Base-by-base conservation (phyloP, 2,329 filamentous ascomycete species). In the Epichloe scottii region DNA sequence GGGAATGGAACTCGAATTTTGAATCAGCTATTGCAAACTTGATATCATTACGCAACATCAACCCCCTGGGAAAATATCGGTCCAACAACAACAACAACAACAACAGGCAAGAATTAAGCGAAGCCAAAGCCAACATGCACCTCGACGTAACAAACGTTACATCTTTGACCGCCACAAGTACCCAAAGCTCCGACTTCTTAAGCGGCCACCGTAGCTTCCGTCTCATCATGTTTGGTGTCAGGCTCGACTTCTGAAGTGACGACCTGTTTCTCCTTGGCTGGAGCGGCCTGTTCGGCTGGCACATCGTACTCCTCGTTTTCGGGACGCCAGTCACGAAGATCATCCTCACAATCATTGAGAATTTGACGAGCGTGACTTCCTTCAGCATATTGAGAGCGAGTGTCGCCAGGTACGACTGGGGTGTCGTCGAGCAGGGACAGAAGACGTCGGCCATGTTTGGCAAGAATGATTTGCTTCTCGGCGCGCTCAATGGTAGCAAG, bases 381-480 rank as follows among this genome's bases (percentile, higher is more conserved):
- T 52, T 83, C 71, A 37, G 79, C 73, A 63, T 93, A 97, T 0
- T 76, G 68, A n/a, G 77, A 74, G 48, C 85, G 82, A 15, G 75
- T 67, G 64, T 96, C 89, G 46, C 93, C 93, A 1, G 91, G 91
- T 1, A 95, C 85, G 33, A 96, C 81, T 0, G 93, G 89, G 0
- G 84, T 84, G 65, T 96, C 91, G 60, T 98, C 93, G 11, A 98
- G 79, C 39, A 95, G 78, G 59, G 85, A 82, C 51, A 98, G 68
- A 37, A 98, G 78, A 42, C 89, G 83, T 50, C 89, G 85, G 19
- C 89, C 91, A 65, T 97, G 90, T 61, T 87, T 87, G 52, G 93
- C 91, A 15, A 98, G 79, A 54, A 98, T 87, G 60, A 91, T 87
- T 66, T 98, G 93, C 73, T 97, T 97, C 74, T 97, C 93, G 23